A percentile compares a stretch with the other conserved stretches of the same genome.
Conservation (phyloP, 202 grass and related monocot genomes). For the Schoenoplectus triqueter region DNA sequence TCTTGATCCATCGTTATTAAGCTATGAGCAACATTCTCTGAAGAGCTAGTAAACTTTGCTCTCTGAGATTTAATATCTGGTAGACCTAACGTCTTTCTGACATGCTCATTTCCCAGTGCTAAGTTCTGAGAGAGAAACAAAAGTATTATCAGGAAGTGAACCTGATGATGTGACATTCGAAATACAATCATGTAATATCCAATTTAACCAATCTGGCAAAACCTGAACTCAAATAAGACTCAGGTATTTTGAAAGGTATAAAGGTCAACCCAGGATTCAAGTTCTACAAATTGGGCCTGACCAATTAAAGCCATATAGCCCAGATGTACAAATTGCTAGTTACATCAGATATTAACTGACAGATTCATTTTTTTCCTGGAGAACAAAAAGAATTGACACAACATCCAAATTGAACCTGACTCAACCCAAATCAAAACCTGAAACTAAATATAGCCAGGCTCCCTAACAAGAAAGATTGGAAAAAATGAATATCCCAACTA, state of each 20-base stretch:
- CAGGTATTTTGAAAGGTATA: neutral
- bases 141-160: slow-evolving; percentile 17
- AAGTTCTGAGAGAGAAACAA: slow-evolving; percentile 62
- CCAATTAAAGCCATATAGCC: neutral
- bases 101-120: slow-evolving; percentile 56
- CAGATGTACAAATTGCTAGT: neutral
- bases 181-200: neutral
- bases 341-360: neutral
- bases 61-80: slow-evolving; percentile 45
- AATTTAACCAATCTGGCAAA: neutral
- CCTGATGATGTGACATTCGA: neutral
- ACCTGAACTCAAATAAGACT: neutral
- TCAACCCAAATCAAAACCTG: slow-evolving; percentile 20
- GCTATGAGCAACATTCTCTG: slow-evolving; percentile 41
- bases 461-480: slow-evolving; percentile 14
- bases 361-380: neutral
- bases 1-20: slow-evolving; percentile 50
- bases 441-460: neutral
- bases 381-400: neutral
- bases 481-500: slow-evolving; percentile 9
- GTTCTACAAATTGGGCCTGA: neutral
- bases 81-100: slow-evolving; percentile 56
- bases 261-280: neutral
- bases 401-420: neutral
- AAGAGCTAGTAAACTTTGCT: slow-evolving; percentile 39